These are phyloP conservation scores for Silene vulgaris DNA, from an alignment of 179 eudicot genomes.

Conservation along the genomic window DNA sequence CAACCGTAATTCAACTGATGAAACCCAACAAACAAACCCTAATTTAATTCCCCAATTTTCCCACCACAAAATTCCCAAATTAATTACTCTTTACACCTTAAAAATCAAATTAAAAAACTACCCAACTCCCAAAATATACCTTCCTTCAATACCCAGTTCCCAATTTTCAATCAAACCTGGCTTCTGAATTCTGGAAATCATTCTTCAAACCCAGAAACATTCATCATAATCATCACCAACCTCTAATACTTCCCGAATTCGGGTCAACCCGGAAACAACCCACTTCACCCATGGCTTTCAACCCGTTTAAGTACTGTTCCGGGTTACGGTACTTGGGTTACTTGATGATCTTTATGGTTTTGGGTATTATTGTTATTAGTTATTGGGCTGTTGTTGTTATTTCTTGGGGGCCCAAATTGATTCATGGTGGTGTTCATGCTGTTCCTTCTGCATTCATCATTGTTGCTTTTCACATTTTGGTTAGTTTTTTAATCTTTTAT, in stretches of 20 bases:
- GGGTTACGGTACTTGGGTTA: slow-evolving; percentile 67
- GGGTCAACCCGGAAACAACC: slow-evolving; percentile 20
- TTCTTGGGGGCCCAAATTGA: slow-evolving; percentile 66
- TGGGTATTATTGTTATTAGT: slow-evolving; percentile 49
- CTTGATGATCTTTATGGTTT: slow-evolving; percentile 60
- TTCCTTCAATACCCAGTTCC: neutral
- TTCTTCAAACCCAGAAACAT: slow-evolving; percentile 42
- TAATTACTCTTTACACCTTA: neutral
- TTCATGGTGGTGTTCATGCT: slow-evolving; percentile 40
- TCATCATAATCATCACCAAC: slow-evolving; percentile 21
- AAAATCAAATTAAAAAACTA: neutral
- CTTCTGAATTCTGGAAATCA: slow-evolving; percentile 41
- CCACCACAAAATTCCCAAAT: slow-evolving; percentile 7
- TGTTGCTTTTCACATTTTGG: slow-evolving; percentile 59
- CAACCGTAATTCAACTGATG: neutral
- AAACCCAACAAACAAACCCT: slow-evolving; percentile 5
- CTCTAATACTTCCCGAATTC: slow-evolving; percentile 27
- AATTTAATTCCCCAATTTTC: neutral
- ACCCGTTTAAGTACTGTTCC: slow-evolving; percentile 72
- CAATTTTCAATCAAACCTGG: slow-evolving; percentile 34
- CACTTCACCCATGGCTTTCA: slow-evolving; percentile 39
- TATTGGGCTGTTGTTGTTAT: slow-evolving; percentile 71
- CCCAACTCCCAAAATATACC: neutral
- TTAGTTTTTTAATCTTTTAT: slow-evolving; percentile 20
- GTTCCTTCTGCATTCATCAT: slow-evolving; percentile 42